Percentiles rank a stretch among this genome's conserved stretches.
Conservation (phyloP, 306 rosid species). For the Aeschynomene evenia region DNA sequence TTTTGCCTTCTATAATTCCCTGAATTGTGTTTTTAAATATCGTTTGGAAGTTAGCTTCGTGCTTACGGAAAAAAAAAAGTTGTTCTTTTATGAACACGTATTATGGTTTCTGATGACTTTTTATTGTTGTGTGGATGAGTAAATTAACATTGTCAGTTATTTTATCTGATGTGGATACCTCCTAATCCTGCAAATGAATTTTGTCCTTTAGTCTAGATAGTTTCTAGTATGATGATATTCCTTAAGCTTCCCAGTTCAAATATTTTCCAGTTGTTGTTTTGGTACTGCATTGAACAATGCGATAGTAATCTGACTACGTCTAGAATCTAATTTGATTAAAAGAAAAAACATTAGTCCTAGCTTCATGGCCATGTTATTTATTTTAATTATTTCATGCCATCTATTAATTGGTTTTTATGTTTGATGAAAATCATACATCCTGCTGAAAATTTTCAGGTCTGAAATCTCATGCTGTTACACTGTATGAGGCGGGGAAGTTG, state of each 20-base stretch:
- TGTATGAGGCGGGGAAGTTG: constrained; percentile 93
- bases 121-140: neutral
- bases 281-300: neutral
- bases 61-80: neutral
- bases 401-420: neutral
- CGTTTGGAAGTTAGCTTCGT: neutral
- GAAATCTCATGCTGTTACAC: constrained; percentile 97
- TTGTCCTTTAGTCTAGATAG: neutral
- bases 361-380: neutral
- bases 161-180: neutral
- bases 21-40: neutral
- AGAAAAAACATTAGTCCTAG: neutral
- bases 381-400: constrained; percentile 14
- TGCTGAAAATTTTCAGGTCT: constrained; percentile 64
- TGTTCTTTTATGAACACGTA: neutral
- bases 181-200: neutral
- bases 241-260: neutral
- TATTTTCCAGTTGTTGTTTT: constrained; percentile 9
- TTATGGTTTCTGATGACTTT: constrained; percentile 6
- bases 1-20: neutral
- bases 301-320: neutral
- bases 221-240: neutral
- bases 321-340: neutral
- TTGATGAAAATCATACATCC: constrained; percentile 11
- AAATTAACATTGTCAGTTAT: neutral